Evolutionary conservation across 331 rosid species (phyloP).

Genomic region (Erythrophleum ivorense): DNA sequence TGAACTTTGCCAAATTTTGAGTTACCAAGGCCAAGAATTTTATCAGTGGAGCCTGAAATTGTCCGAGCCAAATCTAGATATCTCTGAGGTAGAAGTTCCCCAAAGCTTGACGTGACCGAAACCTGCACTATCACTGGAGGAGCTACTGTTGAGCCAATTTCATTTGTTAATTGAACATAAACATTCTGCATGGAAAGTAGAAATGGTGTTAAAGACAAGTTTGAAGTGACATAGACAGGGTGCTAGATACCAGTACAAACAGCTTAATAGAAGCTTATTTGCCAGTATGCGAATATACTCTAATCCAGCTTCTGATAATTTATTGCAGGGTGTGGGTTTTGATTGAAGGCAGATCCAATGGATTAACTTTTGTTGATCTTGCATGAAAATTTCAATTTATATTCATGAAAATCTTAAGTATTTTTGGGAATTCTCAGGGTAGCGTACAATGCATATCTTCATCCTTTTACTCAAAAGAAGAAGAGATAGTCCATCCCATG

Average conservation of each 20-base stretch:
- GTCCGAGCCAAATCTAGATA: conserved; percentile 74
- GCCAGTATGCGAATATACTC: conserved; percentile 6
- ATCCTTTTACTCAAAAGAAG: neutral
- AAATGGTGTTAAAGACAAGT: conserved; percentile 5
- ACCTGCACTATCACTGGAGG: conserved; percentile 73
- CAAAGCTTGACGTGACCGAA: conserved; percentile 58
- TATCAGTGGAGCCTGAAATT: conserved; percentile 53
- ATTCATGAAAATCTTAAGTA: neutral
- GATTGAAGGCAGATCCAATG: conserved; percentile 1
- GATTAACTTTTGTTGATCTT: neutral
- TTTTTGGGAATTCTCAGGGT: neutral
- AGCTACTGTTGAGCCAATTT: conserved; percentile 66
- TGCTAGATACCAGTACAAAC: conserved; percentile 3
- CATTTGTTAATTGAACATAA: conserved; percentile 70
- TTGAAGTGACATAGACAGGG: neutral
- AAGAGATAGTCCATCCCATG: neutral
- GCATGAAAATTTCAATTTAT: conserved; percentile 9
- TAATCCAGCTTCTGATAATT: conserved; percentile 3
- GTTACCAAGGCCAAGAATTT: conserved; percentile 87
- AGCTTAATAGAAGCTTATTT: conserved; percentile 17
- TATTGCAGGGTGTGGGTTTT: conserved; percentile 3
- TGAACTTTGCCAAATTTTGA: conserved; percentile 76
- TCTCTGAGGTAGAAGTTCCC: conserved; percentile 67
- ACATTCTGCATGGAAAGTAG: conserved; percentile 61
- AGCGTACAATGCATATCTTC: conserved; percentile 21